A percentile compares a stretch with the other conserved stretches of the same genome.
Evolutionary conservation across 2,329 filamentous ascomycete genomes (phyloP).

Genomic region (Metarhizium sp.): DNA sequence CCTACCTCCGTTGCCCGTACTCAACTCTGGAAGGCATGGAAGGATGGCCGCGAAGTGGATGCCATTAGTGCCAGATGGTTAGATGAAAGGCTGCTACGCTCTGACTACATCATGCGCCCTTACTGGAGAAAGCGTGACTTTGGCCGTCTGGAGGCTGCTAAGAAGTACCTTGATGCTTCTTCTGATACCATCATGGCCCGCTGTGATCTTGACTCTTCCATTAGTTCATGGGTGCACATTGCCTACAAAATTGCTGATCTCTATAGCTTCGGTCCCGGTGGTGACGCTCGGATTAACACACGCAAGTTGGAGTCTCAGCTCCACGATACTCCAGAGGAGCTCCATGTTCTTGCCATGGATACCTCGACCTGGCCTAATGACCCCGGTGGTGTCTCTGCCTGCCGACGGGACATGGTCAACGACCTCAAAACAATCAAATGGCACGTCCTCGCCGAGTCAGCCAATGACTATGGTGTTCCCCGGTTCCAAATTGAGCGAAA

Average conservation of each 20-base stretch:
- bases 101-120: neutral
- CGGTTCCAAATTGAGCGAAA: constrained; percentile 1
- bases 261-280: neutral
- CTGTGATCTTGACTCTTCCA: neutral
- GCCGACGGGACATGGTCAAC: neutral
- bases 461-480: neutral
- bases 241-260: neutral
- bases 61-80: neutral
- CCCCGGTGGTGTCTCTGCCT: neutral
- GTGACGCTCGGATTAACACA: neutral
- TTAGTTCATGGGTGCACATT: neutral
- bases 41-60: neutral
- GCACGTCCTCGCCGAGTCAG: neutral
- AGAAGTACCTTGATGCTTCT: neutral
- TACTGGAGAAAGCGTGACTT: neutral
- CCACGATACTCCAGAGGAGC: neutral
- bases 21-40: neutral
- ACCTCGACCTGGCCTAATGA: neutral
- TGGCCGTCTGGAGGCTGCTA: neutral
- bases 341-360: neutral
- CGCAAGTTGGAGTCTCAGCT: neutral
- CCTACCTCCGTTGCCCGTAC: neutral
- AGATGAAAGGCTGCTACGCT: neutral
- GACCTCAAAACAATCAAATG: neutral
- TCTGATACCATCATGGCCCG: neutral